Evolutionary conservation across 2,329 filamentous ascomycete genomes (phyloP), one percentile per base, ranked within the genome.

Genomic region (Pestalotiopsis sp.): DNA sequence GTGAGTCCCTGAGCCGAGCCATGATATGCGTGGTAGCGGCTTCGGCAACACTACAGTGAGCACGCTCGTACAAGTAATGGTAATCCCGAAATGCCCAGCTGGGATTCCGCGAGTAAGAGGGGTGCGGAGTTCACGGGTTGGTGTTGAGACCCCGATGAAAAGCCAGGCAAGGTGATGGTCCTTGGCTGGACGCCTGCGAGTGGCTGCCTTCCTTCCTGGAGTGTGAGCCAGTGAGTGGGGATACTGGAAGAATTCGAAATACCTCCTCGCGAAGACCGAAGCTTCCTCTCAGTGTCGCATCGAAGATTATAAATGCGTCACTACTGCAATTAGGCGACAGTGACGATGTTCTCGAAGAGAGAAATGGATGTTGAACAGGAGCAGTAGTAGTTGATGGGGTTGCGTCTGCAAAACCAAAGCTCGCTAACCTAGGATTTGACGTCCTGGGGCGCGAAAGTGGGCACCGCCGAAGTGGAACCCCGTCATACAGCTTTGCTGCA

Each of bases 1-100:
- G 87, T 84, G 87, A 88, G 85, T 88, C 87, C 87, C 85, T 88
- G 83, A 84, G 87, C 82, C 87, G 87, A 88, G 86, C 87, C 87
- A 90, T 90, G 69, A 71, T 77, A 72, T 74, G 74, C 67, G 71
- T 75, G 75, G 75, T 78, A 73, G 68, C 75, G 75, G 76, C 77
- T 62, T 78, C 76, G 75, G 74, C 75, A 72, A 67, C 76, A 78
- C 76, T 78, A 77, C 74, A 72, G 77, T 78, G 31, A 77, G 61
- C 61, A 64, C 61, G 61, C 61, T 64, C 61, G 61, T 64, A 64
- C 77, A 76, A 77, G 73, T 74, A 77, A 64, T 64, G 39, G 39
- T 45, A 23, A 49, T 49, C 20, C 76, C 76, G 77, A 72, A 76
- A 71, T 73, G 75, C 75, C 75, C 72, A 74, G 73, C 65, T 71